Base-by-base conservation (phyloP, 2,329 filamentous ascomycete species). In the Huntiella abstrusa region DNA sequence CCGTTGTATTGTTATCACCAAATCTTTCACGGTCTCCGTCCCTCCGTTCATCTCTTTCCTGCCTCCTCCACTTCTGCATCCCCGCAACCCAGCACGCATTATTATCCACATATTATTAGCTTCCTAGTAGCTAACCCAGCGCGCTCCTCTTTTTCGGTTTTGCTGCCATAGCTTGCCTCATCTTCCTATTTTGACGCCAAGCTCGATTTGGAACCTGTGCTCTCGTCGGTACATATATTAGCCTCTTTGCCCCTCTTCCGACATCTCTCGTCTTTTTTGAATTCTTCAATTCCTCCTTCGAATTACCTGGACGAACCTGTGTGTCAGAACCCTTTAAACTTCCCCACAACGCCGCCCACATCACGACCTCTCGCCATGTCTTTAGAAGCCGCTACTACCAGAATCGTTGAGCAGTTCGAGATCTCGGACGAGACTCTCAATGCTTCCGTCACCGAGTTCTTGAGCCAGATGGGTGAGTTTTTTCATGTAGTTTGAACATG, bases 401-500 rank as follows among this genome's bases (percentile, higher is more conserved):
- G 75, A 58, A 76, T 95, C 57, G 82, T 83, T 56, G 74, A 74
- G 55, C 76, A 91, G 62, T 96, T 96, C 64, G 83, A 93, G 46
- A 88, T 87, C 63, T 69, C 75, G 51, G 71, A 85, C 55, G 74
- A 78, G 45, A 73, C 86, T 62, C 72, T 95, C 57, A 84, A 85
- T 60, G 74, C 71, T 56, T 83, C 77, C 53, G 86, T 94, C 51
- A 68, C 75, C 52, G 86, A 94, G 61, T 98, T 94, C 59, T 73
- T 95, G 53, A 68, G 70, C 51, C 78, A 96, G 66, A 87, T 95
- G 79, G 69, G 82, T 71, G 62, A 48, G 64, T 61, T 41, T 40
- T 41, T 37, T 7, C 7, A 33, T 37, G 15, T 10, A 11, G 7
- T 8, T 28, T 28, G 22, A 28, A 28, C 6, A 28, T 28, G 22